Evolutionary conservation across 371 early-diverging fungal genomes (phyloP).

Genomic region (Funneliformis caledonium): DNA sequence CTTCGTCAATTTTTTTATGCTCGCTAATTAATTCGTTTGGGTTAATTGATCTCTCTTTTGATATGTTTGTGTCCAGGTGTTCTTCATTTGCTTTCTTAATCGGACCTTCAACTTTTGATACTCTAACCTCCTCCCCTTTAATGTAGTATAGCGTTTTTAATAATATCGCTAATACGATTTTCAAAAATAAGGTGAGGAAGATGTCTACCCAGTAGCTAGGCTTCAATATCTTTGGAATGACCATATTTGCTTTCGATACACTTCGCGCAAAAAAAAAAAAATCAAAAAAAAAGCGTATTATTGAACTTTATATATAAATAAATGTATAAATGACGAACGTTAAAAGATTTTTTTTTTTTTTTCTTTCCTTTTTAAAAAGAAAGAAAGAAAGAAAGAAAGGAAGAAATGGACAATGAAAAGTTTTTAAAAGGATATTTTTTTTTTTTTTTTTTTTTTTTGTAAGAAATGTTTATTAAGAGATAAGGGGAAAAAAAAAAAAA

Average conservation of each 20-base stretch:
- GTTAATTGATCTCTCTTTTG: not conserved
- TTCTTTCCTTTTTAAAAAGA: too few relatives aligned
- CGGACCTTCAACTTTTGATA: not conserved
- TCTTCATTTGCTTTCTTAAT: not conserved
- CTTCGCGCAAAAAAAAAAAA: too few relatives aligned
- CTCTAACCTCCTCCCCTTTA: not conserved
- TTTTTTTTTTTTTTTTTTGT: too few relatives aligned
- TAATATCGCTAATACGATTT: conserved; percentile 12
- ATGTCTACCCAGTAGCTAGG: conserved; percentile 19
- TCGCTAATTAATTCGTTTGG: not conserved
- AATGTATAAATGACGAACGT: too few relatives aligned
- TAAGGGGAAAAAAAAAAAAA: too few relatives aligned
- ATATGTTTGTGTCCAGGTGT: not conserved
- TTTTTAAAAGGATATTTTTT: too few relatives aligned
- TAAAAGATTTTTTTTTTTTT: too few relatives aligned
- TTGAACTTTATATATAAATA: too few relatives aligned
- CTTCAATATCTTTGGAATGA: not conserved
- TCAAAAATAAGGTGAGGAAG: not conserved
- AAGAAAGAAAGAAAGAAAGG: too few relatives aligned
- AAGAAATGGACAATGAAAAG: too few relatives aligned
- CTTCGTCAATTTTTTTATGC: not conserved
- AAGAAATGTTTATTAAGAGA: too few relatives aligned
- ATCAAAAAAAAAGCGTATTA: too few relatives aligned
- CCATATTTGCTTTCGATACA: not conserved
- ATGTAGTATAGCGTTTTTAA: not conserved